Conservation (phyloP, 805 yeast genomes). For the Monosporozyma servazzii region DNA sequence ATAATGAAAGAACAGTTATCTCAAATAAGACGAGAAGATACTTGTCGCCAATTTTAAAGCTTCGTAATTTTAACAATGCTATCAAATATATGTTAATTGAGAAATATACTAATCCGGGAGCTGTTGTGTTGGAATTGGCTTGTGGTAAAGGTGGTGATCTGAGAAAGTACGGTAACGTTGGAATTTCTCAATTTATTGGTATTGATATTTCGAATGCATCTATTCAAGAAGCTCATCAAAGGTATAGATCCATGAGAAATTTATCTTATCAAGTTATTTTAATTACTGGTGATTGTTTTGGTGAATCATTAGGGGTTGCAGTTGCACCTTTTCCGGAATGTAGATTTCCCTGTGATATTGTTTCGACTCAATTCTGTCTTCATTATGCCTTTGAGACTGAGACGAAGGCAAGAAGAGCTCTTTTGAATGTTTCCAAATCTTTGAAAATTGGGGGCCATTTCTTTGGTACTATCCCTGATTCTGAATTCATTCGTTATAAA, state of each 20-base stretch:
- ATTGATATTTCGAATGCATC: slow-evolving; percentile 87
- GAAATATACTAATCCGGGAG: slow-evolving; percentile 47
- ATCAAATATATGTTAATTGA: slow-evolving; percentile 79
- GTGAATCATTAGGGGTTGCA: slow-evolving; percentile 55
- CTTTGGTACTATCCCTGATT: slow-evolving; percentile 89
- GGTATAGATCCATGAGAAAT: slow-evolving; percentile 52
- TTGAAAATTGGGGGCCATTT: slow-evolving; percentile 78
- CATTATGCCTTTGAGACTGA: slow-evolving; percentile 93
- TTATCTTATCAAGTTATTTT: slow-evolving; percentile 70
- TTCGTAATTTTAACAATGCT: slow-evolving; percentile 85
- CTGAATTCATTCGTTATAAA: slow-evolving; percentile 70
- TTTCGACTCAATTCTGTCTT: slow-evolving; percentile 83
- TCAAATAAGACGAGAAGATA: slow-evolving; percentile 55
- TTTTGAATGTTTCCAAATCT: slow-evolving; percentile 67
- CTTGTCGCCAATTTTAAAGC: slow-evolving; percentile 72
- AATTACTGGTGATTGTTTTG: slow-evolving; percentile 89
- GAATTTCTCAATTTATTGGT: slow-evolving; percentile 72
- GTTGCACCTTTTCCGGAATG: slow-evolving; percentile 59
- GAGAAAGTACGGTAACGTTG: slow-evolving; percentile 73
- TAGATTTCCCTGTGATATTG: slow-evolving; percentile 75
- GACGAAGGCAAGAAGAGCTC: slow-evolving; percentile 59
- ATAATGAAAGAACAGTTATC: slow-evolving; percentile 72
- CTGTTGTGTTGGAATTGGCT: slow-evolving; percentile 72
- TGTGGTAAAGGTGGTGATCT: slow-evolving; percentile 99
- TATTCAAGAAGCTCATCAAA: slow-evolving; percentile 68